Base-by-base conservation (phyloP, 1,284 basidiomycete genomes). In the Trichosporon asahii region DNA sequence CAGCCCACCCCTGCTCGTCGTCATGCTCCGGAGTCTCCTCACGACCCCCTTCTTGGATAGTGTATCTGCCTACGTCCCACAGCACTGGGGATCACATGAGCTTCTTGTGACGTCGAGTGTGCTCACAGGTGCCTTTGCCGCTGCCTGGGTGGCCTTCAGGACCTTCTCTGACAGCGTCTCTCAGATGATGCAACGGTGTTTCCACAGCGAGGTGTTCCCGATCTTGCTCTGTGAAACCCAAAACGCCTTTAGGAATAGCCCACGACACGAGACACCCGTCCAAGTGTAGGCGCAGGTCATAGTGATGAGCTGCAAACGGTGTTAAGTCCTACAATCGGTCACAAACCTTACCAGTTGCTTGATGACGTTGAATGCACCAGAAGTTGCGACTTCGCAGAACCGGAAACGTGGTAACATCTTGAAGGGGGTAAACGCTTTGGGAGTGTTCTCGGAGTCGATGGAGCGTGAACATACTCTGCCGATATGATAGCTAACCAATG, bases 141-240 rank as follows among this genome's bases (percentile, higher is more conserved):
- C 2, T 12, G 18, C 27, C 55, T 3, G 12, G 55, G 74, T 76
- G 60, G 93, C 98, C 84, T 91, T 92, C 73, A 88, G 95, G 15
- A 87, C 88, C 11, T 97, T 91, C 85, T 86, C 98, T 69, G 93
- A 98, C 85, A 84, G 89, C 70, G 91, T 80, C 79, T 65, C 73
- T 74, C 44, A 79, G 76, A 1, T 78, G 77, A 65, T 81, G 80
- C 7, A 79, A 37, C 4, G 75, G 76, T 1, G 80, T 81, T 65
- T 81, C 73, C 3, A 81, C 76, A 0, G 80, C 80, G 65, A 80
- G 64, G 11, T 76, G 72, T 40, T 70, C 37, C 68, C n/a, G 7
- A 9, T 23, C 14, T 31, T 70, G 21, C 33, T 18, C 14, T 15
- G 49, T 29, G 15, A 49, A 12, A 76, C 80, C 80, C 31, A 80